phyloP scores from a whole-genome alignment of 345 rosid genomes.

The Populus nigra region DNA sequence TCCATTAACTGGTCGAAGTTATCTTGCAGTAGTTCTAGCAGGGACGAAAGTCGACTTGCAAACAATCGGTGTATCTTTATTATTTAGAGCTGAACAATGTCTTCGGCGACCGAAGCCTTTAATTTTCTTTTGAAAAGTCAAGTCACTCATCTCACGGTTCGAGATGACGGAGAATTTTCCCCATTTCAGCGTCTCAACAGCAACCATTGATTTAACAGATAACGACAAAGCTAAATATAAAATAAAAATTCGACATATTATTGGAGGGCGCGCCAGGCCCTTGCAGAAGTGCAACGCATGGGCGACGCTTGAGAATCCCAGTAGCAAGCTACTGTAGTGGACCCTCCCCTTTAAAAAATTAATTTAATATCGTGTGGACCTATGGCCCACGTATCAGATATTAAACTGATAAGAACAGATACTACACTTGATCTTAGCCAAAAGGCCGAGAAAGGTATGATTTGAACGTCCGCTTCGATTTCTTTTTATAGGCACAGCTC shows the following conservation, averaged over 20 bases:
- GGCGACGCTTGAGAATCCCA: background rate
- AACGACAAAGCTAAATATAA: rapidly evolving
- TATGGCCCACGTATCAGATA: conserved; percentile 11
- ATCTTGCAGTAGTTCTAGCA: no score
- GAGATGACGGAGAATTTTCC: rapidly evolving
- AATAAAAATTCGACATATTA: rapidly evolving
- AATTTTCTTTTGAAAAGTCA: no score
- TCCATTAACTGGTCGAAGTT: no score
- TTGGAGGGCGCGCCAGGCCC: background rate
- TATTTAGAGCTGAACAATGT: no score
- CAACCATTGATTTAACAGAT: no score
- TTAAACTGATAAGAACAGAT: conserved; percentile 23
- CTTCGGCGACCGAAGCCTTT: no score
- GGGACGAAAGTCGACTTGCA: no score
- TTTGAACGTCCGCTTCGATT: rapidly evolving
- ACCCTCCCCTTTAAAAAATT: background rate
- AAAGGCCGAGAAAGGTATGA: conserved; percentile 69
- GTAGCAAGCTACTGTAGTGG: background rate
- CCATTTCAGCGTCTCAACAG: rapidly evolving
- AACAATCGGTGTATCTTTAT: no score
- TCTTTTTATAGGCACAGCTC: no score
- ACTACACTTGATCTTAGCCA: conserved; percentile 48
- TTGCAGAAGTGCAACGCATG: background rate
- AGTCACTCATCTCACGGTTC: no score
- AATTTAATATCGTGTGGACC: background rate